A percentile compares a stretch with the other conserved stretches of the same genome.
phyloP scores from a whole-genome alignment of 345 rosid species.

The Salix viminalis region DNA sequence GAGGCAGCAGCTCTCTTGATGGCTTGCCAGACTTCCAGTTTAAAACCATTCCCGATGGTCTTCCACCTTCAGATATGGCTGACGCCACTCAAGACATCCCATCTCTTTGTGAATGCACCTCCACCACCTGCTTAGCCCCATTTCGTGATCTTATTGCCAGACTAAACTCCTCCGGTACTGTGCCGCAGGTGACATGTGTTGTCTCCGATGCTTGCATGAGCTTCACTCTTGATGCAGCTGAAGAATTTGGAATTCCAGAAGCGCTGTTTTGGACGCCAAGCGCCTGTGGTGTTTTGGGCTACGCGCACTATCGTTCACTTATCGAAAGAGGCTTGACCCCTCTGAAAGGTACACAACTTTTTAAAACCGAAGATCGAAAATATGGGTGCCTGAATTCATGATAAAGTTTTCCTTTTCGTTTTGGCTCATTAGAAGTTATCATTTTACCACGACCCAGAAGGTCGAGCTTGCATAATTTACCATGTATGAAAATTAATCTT shows the following conservation, averaged over 20 bases:
- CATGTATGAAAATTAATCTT: too few relatives aligned
- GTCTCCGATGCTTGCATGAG: slow-evolving; percentile 40
- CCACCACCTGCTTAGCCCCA: slow-evolving; percentile 23
- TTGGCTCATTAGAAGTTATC: too few relatives aligned
- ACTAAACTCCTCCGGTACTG: slow-evolving; percentile 19
- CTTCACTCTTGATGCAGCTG: slow-evolving; percentile 30
- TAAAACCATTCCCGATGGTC: slow-evolving; percentile 31
- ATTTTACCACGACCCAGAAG: too few relatives aligned
- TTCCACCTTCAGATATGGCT: slow-evolving; percentile 18
- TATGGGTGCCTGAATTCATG: too few relatives aligned
- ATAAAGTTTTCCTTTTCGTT: too few relatives aligned
- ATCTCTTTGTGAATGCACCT: slow-evolving; percentile 36
- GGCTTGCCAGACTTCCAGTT: slow-evolving; percentile 41
- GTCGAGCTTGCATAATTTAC: too few relatives aligned
- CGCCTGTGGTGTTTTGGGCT: slow-evolving; percentile 24
- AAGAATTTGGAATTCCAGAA: slow-evolving; percentile 26
- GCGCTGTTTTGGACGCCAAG: slow-evolving; percentile 24
- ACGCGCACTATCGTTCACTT: slow-evolving; percentile 21
- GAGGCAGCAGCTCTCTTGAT: slow-evolving; percentile 26
- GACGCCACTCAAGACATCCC: slow-evolving; percentile 44
- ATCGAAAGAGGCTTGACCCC: slow-evolving; percentile 35
- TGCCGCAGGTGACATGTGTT: slow-evolving; percentile 37
- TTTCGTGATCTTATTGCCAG: slow-evolving; percentile 28
- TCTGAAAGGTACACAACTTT: slow-evolving; percentile 33
- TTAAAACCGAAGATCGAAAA: too few relatives aligned